Evolutionary conservation across 2,329 filamentous ascomycete genomes (phyloP).

Genomic region (Aspergillus glaucus): DNA sequence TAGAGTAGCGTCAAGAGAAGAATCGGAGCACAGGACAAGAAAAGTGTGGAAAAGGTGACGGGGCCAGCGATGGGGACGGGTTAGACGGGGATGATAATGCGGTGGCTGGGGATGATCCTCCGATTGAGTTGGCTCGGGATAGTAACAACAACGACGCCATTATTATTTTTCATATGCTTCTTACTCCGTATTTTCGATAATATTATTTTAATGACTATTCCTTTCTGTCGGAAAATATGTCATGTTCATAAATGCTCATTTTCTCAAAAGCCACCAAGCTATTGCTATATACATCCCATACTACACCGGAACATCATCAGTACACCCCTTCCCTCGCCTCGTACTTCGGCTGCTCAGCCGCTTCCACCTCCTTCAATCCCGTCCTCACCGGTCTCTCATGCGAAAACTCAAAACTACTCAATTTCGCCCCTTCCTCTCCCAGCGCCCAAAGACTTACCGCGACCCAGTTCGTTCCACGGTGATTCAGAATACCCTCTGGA

Average conservation of each 20-base stretch:
- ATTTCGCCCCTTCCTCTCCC: conserved; percentile 50
- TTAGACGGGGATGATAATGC: not conserved
- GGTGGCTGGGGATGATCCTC: conserved; percentile 9
- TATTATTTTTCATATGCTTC: not conserved
- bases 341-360: conserved; percentile 45
- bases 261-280: too few relatives aligned
- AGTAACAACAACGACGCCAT: not conserved
- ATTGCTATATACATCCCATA: not conserved
- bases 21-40: not conserved
- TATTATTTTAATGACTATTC: not conserved
- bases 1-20: not conserved
- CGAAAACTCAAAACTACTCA: conserved; percentile 49
- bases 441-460: conserved; percentile 64
- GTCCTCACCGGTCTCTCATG: conserved; percentile 48
- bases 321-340: conserved; percentile 46
- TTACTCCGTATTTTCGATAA: not conserved
- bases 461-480: conserved; percentile 63
- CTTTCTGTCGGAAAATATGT: too few relatives aligned
- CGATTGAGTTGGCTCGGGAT: not conserved
- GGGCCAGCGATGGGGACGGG: not conserved
- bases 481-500: conserved; percentile 66
- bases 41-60: not conserved
- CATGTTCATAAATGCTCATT: too few relatives aligned
- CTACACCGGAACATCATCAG: conserved; percentile 1
- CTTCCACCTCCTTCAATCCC: conserved; percentile 41